Percentiles rank a stretch among this genome's conserved stretches.
Conservation (phyloP, 176 grass and related monocot genomes). For the Triticum monococcum region DNA sequence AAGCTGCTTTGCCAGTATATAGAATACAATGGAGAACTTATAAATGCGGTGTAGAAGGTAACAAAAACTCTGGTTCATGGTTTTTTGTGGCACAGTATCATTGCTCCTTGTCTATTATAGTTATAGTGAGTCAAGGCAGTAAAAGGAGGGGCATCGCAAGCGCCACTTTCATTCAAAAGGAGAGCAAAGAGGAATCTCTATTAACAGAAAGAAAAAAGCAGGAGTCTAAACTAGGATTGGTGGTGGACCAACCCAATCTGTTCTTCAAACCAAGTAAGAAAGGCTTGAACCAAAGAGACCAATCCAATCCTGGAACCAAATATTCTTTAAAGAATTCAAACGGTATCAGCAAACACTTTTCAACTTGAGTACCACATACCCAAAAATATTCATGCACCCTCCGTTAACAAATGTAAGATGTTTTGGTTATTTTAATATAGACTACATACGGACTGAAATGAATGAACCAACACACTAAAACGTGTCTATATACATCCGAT, state of each 20-base stretch:
- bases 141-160: not conserved
- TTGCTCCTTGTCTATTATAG: not conserved
- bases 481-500: too few relatives aligned
- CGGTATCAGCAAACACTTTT: not conserved
- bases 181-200: not conserved
- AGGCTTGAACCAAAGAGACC: not conserved
- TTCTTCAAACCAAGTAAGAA: slow-evolving; percentile 1
- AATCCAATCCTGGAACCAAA: not conserved
- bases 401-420: too few relatives aligned
- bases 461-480: too few relatives aligned
- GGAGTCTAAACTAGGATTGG: not conserved
- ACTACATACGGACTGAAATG: too few relatives aligned
- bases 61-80: not conserved
- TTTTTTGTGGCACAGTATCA: not conserved
- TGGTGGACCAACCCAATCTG: not conserved
- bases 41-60: not conserved
- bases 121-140: not conserved
- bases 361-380: not conserved
- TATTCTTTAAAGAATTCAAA: not conserved
- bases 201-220: not conserved
- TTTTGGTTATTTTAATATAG: too few relatives aligned
- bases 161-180: not conserved
- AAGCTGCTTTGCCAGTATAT: slow-evolving; percentile 2
- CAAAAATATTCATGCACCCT: not conserved
- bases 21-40: not conserved